Evolutionary conservation across 225 moss, liverwort and hornwort genomes (phyloP), one percentile per base, ranked within the genome.

Genomic region (Ulota crispa): DNA sequence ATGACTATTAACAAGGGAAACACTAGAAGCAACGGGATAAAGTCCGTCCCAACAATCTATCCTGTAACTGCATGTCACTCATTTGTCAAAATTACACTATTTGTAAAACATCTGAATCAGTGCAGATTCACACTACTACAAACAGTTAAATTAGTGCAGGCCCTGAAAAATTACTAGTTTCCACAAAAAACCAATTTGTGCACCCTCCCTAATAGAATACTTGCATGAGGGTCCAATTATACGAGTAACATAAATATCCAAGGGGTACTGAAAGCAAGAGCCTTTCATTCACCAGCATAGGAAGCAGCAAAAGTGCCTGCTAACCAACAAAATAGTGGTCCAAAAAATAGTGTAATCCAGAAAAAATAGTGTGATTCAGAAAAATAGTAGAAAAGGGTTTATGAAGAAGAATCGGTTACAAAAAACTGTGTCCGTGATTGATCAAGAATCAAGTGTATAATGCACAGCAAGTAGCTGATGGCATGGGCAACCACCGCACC

Each of bases 401-500:
- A 60, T 26, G 23, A 23, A 14, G 24, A 68, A 67, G 53, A 78
- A 67, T 57, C 21, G 54, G 75, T 80, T 70, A 84, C 61, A 70
- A 84, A 75, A 80, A 68, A 39, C 39, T 12, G 27, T 53, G 68
- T 75, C 80, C 60, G 80, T 68, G 62, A 67, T 54, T 75, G 75
- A 85, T 80, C 23, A 79, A 70, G 76, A 80, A 80, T 76, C 76
- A 80, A 76, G 60, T 70, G 70, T 76, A 80, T 75, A 78, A 83
- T 78, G 83, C 78, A 72, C 85, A 85, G 64, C 76, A 80, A 85
- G 80, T 76, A 80, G 70, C 85, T 70, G 70, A 80, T 61, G 70
- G 80, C 79, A 75, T 78, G 21, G 78, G 83, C 83, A 83, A 83
- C 83, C 83, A 83, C 67, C 78, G 66, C 54, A 64, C 43, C 27